Percentiles rank a stretch among this genome's conserved stretches.
Conservation (phyloP, 805 yeast genomes). For the Metschnikowia reukaufii region DNA sequence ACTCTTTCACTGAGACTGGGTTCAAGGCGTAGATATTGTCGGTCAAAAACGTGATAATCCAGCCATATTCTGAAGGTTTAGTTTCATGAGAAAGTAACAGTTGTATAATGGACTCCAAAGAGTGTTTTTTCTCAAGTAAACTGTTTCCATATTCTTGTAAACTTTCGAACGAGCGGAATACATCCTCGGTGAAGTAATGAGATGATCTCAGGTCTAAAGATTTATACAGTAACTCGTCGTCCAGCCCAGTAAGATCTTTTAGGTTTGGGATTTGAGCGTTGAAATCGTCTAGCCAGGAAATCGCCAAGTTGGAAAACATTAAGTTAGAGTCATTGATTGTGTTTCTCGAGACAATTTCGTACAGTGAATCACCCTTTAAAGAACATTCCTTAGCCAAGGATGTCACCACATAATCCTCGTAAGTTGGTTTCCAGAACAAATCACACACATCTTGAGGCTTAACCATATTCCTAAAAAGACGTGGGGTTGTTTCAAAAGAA, state of each 20-base stretch:
- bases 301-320: constrained; percentile 28
- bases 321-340: constrained; percentile 18
- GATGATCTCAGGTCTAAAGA: neutral
- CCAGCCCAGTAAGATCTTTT: constrained; percentile 14
- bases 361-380: constrained; percentile 28
- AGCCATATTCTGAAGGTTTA: constrained; percentile 12
- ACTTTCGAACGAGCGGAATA: constrained; percentile 1
- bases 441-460: constrained; percentile 39
- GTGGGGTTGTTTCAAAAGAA: constrained; percentile 10
- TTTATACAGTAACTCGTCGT: constrained; percentile 16
- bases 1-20: constrained; percentile 13
- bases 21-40: constrained; percentile 15
- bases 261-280: constrained; percentile 23
- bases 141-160: constrained; percentile 7
- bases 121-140: constrained; percentile 2
- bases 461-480: constrained; percentile 25
- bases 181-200: constrained; percentile 4
- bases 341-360: constrained; percentile 23
- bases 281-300: constrained; percentile 32
- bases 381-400: constrained; percentile 30
- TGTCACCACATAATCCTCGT: constrained; percentile 33
- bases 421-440: constrained; percentile 27
- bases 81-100: constrained; percentile 19
- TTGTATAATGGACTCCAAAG: constrained; percentile 14
- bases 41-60: constrained; percentile 15